Conservation (phyloP, 306 rosid species). For the Castanea crenata region DNA sequence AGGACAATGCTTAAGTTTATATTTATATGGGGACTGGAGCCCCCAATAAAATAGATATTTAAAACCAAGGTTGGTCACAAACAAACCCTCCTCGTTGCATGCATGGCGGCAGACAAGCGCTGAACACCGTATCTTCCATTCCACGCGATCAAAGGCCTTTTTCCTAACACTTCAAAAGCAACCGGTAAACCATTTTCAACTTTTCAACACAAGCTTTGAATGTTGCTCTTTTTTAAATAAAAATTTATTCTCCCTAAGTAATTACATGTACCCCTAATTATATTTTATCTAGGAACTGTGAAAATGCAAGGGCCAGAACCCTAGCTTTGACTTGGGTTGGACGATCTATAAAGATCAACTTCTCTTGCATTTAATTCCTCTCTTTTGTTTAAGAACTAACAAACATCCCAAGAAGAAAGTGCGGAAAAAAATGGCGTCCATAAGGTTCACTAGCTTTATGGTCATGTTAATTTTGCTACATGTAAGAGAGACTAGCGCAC, state of each 20-base stretch:
- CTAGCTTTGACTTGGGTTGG: slow-evolving; percentile 39
- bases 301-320: slow-evolving; percentile 2
- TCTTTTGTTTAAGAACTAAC: slow-evolving; percentile 15
- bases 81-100: slow-evolving; percentile 40
- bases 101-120: slow-evolving; percentile 71
- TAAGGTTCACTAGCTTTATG: slow-evolving; percentile 28
- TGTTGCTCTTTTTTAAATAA: not conserved
- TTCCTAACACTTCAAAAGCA: slow-evolving; percentile 12
- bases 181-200: slow-evolving; percentile 20
- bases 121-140: slow-evolving; percentile 57
- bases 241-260: slow-evolving; percentile 31
- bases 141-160: slow-evolving; percentile 48
- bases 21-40: not conserved
- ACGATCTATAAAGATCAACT: slow-evolving; percentile 25
- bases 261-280: slow-evolving; percentile 20
- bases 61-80: not conserved
- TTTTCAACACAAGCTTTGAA: slow-evolving; percentile 14
- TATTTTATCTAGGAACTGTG: slow-evolving; percentile 7
- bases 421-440: slow-evolving; percentile 34
- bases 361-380: slow-evolving; percentile 25
- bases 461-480: slow-evolving; percentile 30
- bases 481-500: slow-evolving; percentile 26
- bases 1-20: not conserved
- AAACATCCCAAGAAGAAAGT: slow-evolving; percentile 13
- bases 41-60: not conserved